Conservation (phyloP, 2,329 filamentous ascomycete genomes). For the Alternaria ethzedia region DNA sequence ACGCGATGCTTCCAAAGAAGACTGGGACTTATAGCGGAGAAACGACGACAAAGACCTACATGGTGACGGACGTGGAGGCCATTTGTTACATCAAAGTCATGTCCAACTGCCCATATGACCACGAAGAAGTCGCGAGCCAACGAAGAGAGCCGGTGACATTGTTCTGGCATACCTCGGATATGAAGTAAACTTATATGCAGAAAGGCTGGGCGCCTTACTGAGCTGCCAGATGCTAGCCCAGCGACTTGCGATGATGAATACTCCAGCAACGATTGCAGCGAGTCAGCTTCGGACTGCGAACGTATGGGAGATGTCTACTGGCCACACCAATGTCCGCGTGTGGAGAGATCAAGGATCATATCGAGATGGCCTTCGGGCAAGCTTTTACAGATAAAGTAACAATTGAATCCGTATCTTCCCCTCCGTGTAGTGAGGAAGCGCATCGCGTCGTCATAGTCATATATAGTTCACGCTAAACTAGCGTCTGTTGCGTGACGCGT, state of each 20-base stretch:
- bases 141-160: neutral
- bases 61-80: neutral
- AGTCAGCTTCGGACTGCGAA: neutral
- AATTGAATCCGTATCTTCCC: neutral
- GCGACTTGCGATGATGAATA: neutral
- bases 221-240: neutral
- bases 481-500: neutral
- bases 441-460: neutral
- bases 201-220: neutral
- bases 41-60: neutral
- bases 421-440: neutral
- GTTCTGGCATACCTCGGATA: neutral
- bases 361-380: neutral
- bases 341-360: fast-evolving
- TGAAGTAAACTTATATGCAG: neutral
- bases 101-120: neutral
- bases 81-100: neutral
- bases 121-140: neutral
- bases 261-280: neutral
- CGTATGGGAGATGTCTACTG: neutral
- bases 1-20: neutral
- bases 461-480: neutral
- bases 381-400: neutral
- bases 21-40: neutral
- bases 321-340: neutral